Base-by-base conservation (phyloP, 345 rosid genomes). In the Bruguiera gymnorhiza region DNA sequence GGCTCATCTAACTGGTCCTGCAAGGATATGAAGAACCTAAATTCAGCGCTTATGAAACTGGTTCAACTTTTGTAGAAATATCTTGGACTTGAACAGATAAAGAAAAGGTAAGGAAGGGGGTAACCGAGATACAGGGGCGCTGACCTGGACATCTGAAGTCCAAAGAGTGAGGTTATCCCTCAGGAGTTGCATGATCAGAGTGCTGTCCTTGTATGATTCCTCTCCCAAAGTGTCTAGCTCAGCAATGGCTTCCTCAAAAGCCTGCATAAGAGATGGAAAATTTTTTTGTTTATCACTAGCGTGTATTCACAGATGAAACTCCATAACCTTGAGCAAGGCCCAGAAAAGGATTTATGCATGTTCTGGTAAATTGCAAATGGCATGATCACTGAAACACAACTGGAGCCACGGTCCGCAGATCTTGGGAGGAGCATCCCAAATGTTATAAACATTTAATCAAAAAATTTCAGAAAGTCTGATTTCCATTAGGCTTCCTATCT, bases 131-230 rank as follows among this genome's bases (percentile, higher is more conserved):
- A 29, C 54, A 10, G 29, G 3, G 48, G 15, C 20, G 4, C 55
- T 30, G 53, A 92, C 98, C 96, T 92, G 98, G 73, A 78, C 85
- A 79, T 93, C 98, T 39, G 98, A 93, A 79, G 98, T 93, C 98
- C 98, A 93, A 48, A 93, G 97, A 73, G 98, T 93, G 70, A 93
- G 89, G 83, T 93, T 93, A 71, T 93, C 98, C 83, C 98, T 82
- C 11, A 93, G 84, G 76, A 93, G 85, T 82, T 93, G 98, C 97
- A 93, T 90, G 50, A 93, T 93, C 78, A 93, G 95, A 72, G 98
- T 93, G 89, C 98, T 93, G 82, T 93, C 98, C 87, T 90, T 92
- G 93, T 92, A 92, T n/a, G 96, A 92, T 70, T 92, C 98, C 70
- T 90, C 98, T 65, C 98, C 95, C 75, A 90, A 71, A 6, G 98